Evolutionary conservation across 2,329 filamentous ascomycete genomes (phyloP), one percentile per base, ranked within the genome.

Genomic region (Pseudogymnoascus sp.): DNA sequence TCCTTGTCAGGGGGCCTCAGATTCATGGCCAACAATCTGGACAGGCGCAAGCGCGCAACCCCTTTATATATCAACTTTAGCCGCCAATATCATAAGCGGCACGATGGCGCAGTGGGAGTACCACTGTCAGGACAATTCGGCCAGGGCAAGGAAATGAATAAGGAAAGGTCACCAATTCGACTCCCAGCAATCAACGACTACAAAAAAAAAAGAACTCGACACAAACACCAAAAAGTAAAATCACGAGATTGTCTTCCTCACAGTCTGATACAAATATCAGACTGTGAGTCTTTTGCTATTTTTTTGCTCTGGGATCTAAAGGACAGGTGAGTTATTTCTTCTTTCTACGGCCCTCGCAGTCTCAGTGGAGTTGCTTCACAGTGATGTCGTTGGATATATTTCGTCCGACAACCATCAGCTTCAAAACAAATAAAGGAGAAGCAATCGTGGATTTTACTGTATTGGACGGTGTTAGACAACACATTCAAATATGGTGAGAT

Each of bases 211-310:
- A 8, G 1, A 10, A 26, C 7, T 26, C 19, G 11, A 26, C 21
- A 26, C 21, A 50, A 50, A 26, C 42, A 14, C 21, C 21, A 26
- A 26, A 50, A 50, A 50, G 21, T 50, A 50, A 50, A 50, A 26
- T 26, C 21, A 50, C 26, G 42, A n/a, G 42, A 50, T 50, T 50
- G 26, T 50, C 21, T 50, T 6, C 42, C 42, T 50, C 13, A n/a
- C 1, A 6, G 42, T 50, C 42, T 26, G 42, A 50, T 50, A 50
- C 42, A 50, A 50, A 50, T 50, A 50, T 50, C 42, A 50, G 42
- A 50, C 42, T 50, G 42, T 50, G 42, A 50, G 42, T 50, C 42
- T 50, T 50, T 50, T 26, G 42, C 42, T 26, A 50, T 50, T 50
- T 47, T 47, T 50, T 50, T 26, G 13, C 42, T 50, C 19, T 50